phyloP scores from a whole-genome alignment of 2,329 filamentous ascomycete genomes.

The Pseudocercospora ulei region DNA sequence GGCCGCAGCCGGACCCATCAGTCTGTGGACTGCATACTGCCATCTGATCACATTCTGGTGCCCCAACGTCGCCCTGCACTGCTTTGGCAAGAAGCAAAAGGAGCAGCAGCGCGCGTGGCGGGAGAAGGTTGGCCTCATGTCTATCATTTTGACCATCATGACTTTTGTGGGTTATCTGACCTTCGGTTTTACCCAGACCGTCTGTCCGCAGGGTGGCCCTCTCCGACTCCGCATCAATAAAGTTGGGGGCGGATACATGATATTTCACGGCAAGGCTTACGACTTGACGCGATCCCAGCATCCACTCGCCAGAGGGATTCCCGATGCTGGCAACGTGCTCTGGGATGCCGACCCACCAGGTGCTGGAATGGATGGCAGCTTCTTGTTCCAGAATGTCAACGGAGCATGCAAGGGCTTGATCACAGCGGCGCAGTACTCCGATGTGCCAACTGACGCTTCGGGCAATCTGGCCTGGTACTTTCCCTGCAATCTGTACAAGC shows the following conservation, averaged over 20 bases:
- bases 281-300: conserved; percentile 69
- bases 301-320: conserved; percentile 69
- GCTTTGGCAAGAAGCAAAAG: conserved; percentile 74
- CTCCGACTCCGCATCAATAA: conserved; percentile 69
- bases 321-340: conserved; percentile 64
- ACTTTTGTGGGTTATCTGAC: conserved; percentile 86
- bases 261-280: conserved; percentile 88
- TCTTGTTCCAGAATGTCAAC: conserved; percentile 97
- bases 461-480: conserved; percentile 92
- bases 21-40: conserved; percentile 92
- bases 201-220: conserved; percentile 63
- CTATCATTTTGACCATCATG: conserved; percentile 82
- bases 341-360: conserved; percentile 75
- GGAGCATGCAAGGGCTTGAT: conserved; percentile 91
- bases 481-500: conserved; percentile 81
- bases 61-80: conserved; percentile 71
- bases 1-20: conserved; percentile 64
- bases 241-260: conserved; percentile 77
- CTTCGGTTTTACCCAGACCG: conserved; percentile 85
- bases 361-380: conserved; percentile 85
- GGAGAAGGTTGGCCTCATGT: conserved; percentile 95
- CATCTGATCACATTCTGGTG: conserved; percentile 90
- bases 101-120: conserved; percentile 89
- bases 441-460: conserved; percentile 64
- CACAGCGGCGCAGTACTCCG: conserved; percentile 57